Conservation (phyloP, 345 rosid genomes). For the Isatis tinctoria region DNA sequence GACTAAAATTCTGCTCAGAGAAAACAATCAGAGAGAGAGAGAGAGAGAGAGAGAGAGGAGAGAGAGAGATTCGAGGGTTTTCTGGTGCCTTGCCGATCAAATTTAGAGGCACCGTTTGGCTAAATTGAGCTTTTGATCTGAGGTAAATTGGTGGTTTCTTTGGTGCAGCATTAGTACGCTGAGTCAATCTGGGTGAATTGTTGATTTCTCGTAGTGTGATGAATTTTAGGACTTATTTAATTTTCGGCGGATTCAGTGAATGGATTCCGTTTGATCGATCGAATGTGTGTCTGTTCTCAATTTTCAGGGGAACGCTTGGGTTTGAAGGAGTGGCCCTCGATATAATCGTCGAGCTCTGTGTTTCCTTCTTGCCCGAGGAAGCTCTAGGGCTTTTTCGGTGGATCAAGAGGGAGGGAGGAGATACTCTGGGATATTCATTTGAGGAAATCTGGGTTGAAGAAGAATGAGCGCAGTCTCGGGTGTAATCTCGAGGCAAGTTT, state of each 20-base stretch:
- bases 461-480: conserved; percentile 78
- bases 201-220: background rate
- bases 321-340: conserved; percentile 6
- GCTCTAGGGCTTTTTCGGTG: conserved; percentile 36
- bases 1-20: conserved; percentile 20
- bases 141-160: conserved; percentile 13
- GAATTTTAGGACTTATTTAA: background rate
- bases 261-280: background rate
- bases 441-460: conserved; percentile 17
- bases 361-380: conserved; percentile 57
- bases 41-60: too few relatives aligned
- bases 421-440: conserved; percentile 25
- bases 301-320: too few relatives aligned
- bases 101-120: background rate
- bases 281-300: background rate
- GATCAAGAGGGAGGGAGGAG: conserved; percentile 67
- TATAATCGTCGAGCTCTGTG: conserved; percentile 41
- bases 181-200: background rate
- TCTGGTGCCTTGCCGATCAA: conserved; percentile 6
- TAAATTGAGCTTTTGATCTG: conserved; percentile 13
- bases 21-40: background rate
- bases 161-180: background rate
- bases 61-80: background rate
- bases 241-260: background rate
- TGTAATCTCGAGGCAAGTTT: conserved; percentile 79